Percentiles rank a stretch among this genome's conserved stretches.
phyloP scores from a whole-genome alignment of 805 yeast genomes.

The Myxozyma sirexii region DNA sequence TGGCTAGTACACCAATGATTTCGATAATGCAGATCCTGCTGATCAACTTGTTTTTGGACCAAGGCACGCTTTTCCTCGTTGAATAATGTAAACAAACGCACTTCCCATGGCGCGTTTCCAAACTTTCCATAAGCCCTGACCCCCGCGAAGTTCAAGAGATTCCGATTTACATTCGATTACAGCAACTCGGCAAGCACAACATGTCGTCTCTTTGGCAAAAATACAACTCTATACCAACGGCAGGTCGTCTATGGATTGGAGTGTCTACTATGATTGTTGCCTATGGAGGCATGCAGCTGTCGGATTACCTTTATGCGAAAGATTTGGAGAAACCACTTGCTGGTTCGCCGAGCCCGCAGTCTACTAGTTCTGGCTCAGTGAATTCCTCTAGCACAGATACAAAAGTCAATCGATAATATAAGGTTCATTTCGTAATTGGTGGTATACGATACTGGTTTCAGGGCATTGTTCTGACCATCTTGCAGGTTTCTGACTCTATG shows the following conservation, averaged over 20 bases:
- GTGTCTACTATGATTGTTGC: slow-evolving; percentile 35
- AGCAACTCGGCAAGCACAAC: no score
- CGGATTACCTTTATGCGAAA: slow-evolving; percentile 29
- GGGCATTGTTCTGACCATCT: no score
- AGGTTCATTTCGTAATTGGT: no score
- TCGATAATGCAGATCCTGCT: no score
- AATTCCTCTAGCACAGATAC: no score
- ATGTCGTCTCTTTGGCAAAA: slow-evolving; percentile 32
- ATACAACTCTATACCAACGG: slow-evolving; percentile 31
- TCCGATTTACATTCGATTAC: no score
- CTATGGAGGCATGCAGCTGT: slow-evolving; percentile 40
- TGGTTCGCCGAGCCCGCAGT: no score
- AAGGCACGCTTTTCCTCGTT: neutral
- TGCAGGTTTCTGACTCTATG: no score
- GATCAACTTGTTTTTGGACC: neutral
- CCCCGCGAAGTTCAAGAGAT: neutral
- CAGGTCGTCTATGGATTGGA: slow-evolving; percentile 36
- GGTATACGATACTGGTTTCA: no score
- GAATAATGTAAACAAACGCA: neutral
- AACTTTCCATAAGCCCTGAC: neutral
- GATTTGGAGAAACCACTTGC: slow-evolving; percentile 6
- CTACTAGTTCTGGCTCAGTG: no score
- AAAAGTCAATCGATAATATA: no score
- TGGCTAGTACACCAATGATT: no score
- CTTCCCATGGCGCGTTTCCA: neutral